Evolutionary conservation across 2,329 filamentous ascomycete species (phyloP), one percentile per base, ranked within the genome.

Genomic region (Fusarium cicatricum): DNA sequence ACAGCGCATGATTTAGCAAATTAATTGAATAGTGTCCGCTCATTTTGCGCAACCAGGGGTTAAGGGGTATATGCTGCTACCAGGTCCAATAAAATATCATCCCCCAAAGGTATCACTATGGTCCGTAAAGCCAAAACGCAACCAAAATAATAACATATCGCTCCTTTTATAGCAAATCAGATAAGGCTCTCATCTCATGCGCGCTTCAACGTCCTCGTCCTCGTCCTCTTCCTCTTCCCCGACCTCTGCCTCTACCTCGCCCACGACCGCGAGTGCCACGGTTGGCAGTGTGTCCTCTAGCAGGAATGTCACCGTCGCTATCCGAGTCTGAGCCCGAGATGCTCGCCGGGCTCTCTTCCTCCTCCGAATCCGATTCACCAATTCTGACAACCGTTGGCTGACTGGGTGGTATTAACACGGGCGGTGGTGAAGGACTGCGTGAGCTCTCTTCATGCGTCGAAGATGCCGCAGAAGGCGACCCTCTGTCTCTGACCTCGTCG

Each of bases 201-300:
- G 19, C 6, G 36, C 14, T 12, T 47, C 33, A 55, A 45, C 34
- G 50, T 21, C 65, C 52, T 33, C 64, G 44, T 3, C 54, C 55
- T n/a, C 58, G 36, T 12, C 47, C 45, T n/a, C 49, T 42, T 14
- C 49, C 48, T 31, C 53, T 21, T 2, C 51, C 52, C 19, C 62
- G 54, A 39, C 70, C 52, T 17, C 64, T 60, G 10, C 70, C 58
- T 26, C 70, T 58, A 5, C 69, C 62, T 21, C 65, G 55, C 12
- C 64, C 62, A 26, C 71, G 51, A 12, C 64, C 64, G 15, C 68
- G 51, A n/a, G 65, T 68, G 8, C 65, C 63, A 36, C 70, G 52
- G 6, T 66, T 58, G 23, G 62, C 43, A 12, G 51, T 50, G 36
- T 58, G 43, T 39, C 56, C 51, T 55, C 58, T 57, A 26, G 68